A percentile compares a stretch with the other conserved stretches of the same genome.
These are phyloP conservation scores for Phytophthora multivora DNA, from an alignment of 352 stramenopile species.

Conservation along the genomic window DNA sequence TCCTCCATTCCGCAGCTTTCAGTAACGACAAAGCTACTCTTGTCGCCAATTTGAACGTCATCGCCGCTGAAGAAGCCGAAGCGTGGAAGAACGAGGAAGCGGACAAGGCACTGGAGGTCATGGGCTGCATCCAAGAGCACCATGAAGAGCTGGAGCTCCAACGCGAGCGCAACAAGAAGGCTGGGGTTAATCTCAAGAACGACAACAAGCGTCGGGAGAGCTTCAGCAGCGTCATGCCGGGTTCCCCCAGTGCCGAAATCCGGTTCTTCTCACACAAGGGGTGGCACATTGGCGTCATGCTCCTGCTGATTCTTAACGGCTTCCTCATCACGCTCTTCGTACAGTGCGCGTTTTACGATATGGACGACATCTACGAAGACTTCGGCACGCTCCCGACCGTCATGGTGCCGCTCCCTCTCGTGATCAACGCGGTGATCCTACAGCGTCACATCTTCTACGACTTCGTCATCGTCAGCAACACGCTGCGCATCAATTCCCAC, in stretches of 20 bases:
- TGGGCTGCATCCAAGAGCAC: slow-evolving; percentile 31
- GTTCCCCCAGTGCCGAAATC: slow-evolving; percentile 21
- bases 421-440: slow-evolving; percentile 56
- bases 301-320: slow-evolving; percentile 65
- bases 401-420: slow-evolving; percentile 43
- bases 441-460: slow-evolving; percentile 63
- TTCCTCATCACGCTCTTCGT: slow-evolving; percentile 64
- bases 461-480: slow-evolving; percentile 62
- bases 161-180: slow-evolving; percentile 13
- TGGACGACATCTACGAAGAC: slow-evolving; percentile 40
- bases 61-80: slow-evolving; percentile 25
- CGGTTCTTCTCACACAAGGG: slow-evolving; percentile 65
- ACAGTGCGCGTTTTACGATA: slow-evolving; percentile 59
- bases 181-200: background rate
- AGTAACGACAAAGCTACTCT: slow-evolving; percentile 26
- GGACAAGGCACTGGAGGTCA: slow-evolving; percentile 25
- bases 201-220: slow-evolving; percentile 3
- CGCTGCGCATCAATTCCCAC: slow-evolving; percentile 50
- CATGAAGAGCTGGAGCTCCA: slow-evolving; percentile 32
- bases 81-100: slow-evolving; percentile 29
- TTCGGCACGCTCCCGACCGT: slow-evolving; percentile 34
- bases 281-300: slow-evolving; percentile 65
- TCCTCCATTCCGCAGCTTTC: slow-evolving; percentile 21
- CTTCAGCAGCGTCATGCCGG: slow-evolving; percentile 17
- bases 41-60: slow-evolving; percentile 18